Conservation (phyloP, 768 basidiomycete species). For the Pisolithus sp. region DNA sequence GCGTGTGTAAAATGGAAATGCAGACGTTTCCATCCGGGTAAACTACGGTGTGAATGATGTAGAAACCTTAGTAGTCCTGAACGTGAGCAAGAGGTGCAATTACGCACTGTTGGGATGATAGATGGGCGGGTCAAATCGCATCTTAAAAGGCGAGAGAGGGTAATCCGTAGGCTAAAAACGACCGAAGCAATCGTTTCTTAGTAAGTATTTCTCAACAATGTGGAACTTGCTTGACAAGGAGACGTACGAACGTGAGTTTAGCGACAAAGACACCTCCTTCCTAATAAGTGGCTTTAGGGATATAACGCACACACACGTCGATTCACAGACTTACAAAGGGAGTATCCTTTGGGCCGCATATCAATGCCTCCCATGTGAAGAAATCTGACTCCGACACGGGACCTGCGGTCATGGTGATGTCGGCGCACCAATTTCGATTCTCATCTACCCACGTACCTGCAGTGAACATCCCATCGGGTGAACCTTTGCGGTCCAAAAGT, state of each 20-base stretch:
- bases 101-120: slow-evolving; percentile 97
- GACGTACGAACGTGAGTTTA: slow-evolving; percentile 81
- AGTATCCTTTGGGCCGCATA: slow-evolving; percentile 89
- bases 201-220: no score
- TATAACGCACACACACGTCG: background rate
- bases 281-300: slow-evolving; percentile 31
- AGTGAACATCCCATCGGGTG: slow-evolving; percentile 95
- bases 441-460: slow-evolving; percentile 46
- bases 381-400: slow-evolving; percentile 90
- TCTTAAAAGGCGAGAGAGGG: slow-evolving; percentile 97
- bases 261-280: slow-evolving; percentile 95
- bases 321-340: slow-evolving; percentile 63
- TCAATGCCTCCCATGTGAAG: slow-evolving; percentile 94
- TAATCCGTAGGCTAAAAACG: slow-evolving; percentile 75
- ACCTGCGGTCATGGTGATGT: slow-evolving; percentile 37
- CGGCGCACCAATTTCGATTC: background rate
- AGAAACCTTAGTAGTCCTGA: background rate
- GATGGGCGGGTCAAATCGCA: slow-evolving; percentile 96
- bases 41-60: slow-evolving; percentile 42
- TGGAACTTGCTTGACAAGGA: background rate
- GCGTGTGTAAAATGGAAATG: slow-evolving; percentile 96
- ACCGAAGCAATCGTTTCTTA: no score
- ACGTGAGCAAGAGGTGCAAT: background rate
- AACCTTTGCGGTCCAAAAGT: slow-evolving; percentile 37
- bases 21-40: slow-evolving; percentile 96